A percentile compares a stretch with the other conserved stretches of the same genome.
phyloP scores from a whole-genome alignment of 2,329 filamentous ascomycete species.

The Hymenoscyphus repandus region DNA sequence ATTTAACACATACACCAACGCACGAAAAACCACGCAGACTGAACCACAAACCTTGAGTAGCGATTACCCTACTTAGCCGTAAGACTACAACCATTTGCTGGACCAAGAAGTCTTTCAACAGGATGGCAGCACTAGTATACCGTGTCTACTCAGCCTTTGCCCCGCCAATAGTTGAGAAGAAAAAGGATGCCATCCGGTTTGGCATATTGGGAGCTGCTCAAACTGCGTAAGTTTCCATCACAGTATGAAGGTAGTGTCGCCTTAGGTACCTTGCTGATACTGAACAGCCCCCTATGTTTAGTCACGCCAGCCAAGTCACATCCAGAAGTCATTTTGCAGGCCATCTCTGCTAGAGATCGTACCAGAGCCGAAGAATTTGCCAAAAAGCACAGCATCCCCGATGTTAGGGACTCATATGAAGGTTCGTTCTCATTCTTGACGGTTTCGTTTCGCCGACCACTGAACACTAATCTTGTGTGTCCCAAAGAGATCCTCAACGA shows the following conservation, averaged over 20 bases:
- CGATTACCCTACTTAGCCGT: no score
- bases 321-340: constrained; percentile 45
- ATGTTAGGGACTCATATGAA: constrained; percentile 44
- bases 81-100: neutral
- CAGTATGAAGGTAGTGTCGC: neutral
- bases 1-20: no score
- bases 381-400: constrained; percentile 44
- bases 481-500: constrained; percentile 33
- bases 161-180: constrained; percentile 3
- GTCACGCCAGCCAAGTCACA: constrained; percentile 46
- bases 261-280: constrained; percentile 1
- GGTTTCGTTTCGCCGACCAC: neutral
- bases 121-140: constrained; percentile 7
- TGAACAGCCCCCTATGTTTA: constrained; percentile 34
- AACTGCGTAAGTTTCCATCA: constrained; percentile 10
- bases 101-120: neutral
- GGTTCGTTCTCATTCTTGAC: constrained; percentile 27
- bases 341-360: constrained; percentile 45
- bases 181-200: constrained; percentile 7
- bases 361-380: constrained; percentile 42
- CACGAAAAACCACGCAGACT: no score
- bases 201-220: constrained; percentile 13
- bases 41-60: no score
- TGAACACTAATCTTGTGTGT: neutral
- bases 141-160: constrained; percentile 8